Percentiles rank a stretch among this genome's conserved stretches.
Conservation (phyloP, 2,329 filamentous ascomycete genomes). For the Thermoascus crustaceus region DNA sequence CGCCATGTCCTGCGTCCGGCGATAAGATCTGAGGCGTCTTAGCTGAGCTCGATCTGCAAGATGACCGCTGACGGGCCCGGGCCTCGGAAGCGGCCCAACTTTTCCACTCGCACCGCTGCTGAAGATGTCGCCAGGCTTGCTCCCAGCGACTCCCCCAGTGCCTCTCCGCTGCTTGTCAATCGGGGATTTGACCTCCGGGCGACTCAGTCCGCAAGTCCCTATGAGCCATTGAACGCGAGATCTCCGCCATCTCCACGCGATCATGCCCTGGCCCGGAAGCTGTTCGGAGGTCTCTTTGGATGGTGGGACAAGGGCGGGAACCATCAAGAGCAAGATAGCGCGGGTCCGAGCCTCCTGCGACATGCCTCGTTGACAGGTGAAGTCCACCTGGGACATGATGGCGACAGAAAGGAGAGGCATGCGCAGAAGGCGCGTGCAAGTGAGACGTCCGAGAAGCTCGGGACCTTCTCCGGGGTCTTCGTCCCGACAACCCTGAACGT, state of each 20-base stretch:
- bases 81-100: slow-evolving; percentile 29
- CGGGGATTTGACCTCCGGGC: neutral
- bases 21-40: neutral
- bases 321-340: neutral
- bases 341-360: slow-evolving; percentile 3
- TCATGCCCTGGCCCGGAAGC: neutral
- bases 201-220: slow-evolving; percentile 14
- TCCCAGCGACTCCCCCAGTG: slow-evolving; percentile 19
- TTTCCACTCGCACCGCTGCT: slow-evolving; percentile 30
- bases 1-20: slow-evolving; percentile 1
- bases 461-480: slow-evolving; percentile 70
- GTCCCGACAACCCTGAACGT: slow-evolving; percentile 86
- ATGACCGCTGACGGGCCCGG: slow-evolving; percentile 17
- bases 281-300: slow-evolving; percentile 4
- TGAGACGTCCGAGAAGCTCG: slow-evolving; percentile 53
- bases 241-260: neutral
- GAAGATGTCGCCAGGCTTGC: slow-evolving; percentile 30
- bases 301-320: neutral
- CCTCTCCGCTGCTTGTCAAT: slow-evolving; percentile 7
- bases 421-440: slow-evolving; percentile 17
- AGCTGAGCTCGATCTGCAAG: neutral
- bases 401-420: slow-evolving; percentile 25
- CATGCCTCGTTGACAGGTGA: slow-evolving; percentile 10
- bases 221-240: slow-evolving; percentile 15
- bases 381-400: too few relatives aligned